Percentiles rank a stretch among this genome's conserved stretches.
These are phyloP conservation scores for Mallotus japonicus DNA, from an alignment of 441 rosid genomes.

Conservation along the genomic window DNA sequence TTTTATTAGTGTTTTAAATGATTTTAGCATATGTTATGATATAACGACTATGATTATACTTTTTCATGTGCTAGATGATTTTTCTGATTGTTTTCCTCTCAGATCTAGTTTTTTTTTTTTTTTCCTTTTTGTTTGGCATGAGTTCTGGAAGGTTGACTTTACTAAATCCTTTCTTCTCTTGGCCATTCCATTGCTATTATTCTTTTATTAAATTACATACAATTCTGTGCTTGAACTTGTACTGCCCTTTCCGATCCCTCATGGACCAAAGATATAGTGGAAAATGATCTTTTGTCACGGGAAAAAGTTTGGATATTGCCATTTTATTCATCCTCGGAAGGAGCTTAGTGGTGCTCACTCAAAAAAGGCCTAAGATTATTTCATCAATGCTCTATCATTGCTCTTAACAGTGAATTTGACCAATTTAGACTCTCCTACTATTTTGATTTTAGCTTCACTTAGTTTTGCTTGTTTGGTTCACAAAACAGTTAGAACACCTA, in stretches of 20 bases:
- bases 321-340: not conserved
- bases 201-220: not conserved
- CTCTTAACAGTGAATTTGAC: not conserved
- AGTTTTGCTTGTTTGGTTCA: slow-evolving; percentile 6
- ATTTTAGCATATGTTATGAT: not conserved
- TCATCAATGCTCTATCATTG: not conserved
- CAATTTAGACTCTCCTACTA: not conserved
- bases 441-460: not conserved
- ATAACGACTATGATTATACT: not conserved
- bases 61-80: not conserved
- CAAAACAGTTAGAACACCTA: not conserved
- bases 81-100: not conserved
- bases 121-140: not conserved
- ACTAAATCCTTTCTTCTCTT: not conserved
- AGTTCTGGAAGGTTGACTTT: not conserved
- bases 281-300: not conserved
- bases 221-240: not conserved
- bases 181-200: not conserved
- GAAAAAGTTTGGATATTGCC: not conserved
- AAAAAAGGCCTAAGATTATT: not conserved
- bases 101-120: not conserved
- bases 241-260: not conserved
- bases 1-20: not conserved
- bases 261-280: not conserved
- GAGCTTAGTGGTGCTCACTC: not conserved